A percentile compares a stretch with the other conserved stretches of the same genome.
phyloP scores from a whole-genome alignment of 2,329 filamentous ascomycete genomes.

The Tolypocladium nubicola region DNA sequence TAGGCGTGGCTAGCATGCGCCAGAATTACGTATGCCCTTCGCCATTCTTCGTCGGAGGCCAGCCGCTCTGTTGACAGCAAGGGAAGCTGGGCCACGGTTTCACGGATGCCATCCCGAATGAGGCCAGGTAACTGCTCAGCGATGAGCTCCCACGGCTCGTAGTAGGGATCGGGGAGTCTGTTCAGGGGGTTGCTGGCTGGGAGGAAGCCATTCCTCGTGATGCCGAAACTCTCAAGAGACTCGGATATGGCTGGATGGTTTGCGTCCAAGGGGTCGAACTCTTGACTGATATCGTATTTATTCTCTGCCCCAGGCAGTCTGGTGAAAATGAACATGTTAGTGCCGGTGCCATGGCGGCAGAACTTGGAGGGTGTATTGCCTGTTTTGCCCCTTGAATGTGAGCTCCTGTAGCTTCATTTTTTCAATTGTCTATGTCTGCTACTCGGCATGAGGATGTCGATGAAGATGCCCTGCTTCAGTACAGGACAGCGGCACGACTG shows the following conservation, averaged over 20 bases:
- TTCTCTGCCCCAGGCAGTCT: too few relatives aligned
- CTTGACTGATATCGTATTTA: too few relatives aligned
- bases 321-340: too few relatives aligned
- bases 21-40: slow-evolving; percentile 69
- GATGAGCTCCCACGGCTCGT: slow-evolving; percentile 68
- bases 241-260: background rate
- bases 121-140: slow-evolving; percentile 58
- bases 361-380: too few relatives aligned
- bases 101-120: slow-evolving; percentile 53
- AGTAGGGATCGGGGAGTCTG: slow-evolving; percentile 58
- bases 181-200: slow-evolving; percentile 57
- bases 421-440: too few relatives aligned
- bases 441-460: background rate
- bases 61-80: slow-evolving; percentile 58
- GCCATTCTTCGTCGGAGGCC: slow-evolving; percentile 60
- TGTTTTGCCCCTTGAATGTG: too few relatives aligned
- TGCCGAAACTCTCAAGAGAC: slow-evolving; percentile 20
- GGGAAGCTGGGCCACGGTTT: slow-evolving; percentile 54
- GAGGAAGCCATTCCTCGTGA: slow-evolving; percentile 61
- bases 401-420: too few relatives aligned
- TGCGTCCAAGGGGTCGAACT: too few relatives aligned
- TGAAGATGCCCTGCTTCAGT: background rate
- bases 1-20: slow-evolving; percentile 76
- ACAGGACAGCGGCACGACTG: background rate
- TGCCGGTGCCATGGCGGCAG: too few relatives aligned